Percentiles rank a stretch among this genome's conserved stretches.
Conservation (phyloP, 495 filamentous ascomycete species). For the Neurospora sp. region DNA sequence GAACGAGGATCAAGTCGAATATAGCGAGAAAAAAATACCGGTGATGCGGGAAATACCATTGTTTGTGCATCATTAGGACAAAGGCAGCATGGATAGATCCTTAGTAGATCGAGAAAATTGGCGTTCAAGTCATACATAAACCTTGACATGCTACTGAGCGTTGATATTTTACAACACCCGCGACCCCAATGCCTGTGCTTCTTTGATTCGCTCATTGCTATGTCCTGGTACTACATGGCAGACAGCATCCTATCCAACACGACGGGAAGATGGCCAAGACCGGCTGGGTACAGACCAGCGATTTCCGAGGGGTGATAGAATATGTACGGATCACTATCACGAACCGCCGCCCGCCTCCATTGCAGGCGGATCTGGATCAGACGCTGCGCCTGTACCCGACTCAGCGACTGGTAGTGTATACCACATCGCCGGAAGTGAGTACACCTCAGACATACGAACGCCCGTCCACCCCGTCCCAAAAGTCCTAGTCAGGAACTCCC, state of each 20-base stretch:
- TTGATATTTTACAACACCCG: neutral
- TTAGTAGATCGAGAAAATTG: neutral
- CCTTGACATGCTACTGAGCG: neutral
- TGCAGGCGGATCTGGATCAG: too few species aligned
- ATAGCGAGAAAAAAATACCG: neutral
- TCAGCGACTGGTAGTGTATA: too few species aligned
- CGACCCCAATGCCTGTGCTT: neutral
- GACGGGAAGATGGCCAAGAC: neutral
- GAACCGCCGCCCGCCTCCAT: too few species aligned
- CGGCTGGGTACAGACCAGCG: neutral
- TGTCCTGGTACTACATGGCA: too few species aligned
- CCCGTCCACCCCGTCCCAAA: too few species aligned
- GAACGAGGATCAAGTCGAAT: neutral
- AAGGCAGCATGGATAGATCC: neutral
- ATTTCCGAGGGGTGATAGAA: too few species aligned
- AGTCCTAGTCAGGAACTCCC: conserved; percentile 8
- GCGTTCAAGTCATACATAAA: neutral
- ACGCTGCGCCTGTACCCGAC: too few species aligned
- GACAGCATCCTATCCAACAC: too few species aligned
- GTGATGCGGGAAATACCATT: neutral
- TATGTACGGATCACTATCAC: too few species aligned
- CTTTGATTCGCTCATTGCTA: neutral
- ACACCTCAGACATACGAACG: too few species aligned
- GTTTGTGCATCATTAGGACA: neutral
- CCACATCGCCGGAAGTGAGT: too few species aligned